Evolutionary conservation across 2,329 filamentous ascomycete species (phyloP), one percentile per base, ranked within the genome.

Genomic region (Scedosporium dehoogii): DNA sequence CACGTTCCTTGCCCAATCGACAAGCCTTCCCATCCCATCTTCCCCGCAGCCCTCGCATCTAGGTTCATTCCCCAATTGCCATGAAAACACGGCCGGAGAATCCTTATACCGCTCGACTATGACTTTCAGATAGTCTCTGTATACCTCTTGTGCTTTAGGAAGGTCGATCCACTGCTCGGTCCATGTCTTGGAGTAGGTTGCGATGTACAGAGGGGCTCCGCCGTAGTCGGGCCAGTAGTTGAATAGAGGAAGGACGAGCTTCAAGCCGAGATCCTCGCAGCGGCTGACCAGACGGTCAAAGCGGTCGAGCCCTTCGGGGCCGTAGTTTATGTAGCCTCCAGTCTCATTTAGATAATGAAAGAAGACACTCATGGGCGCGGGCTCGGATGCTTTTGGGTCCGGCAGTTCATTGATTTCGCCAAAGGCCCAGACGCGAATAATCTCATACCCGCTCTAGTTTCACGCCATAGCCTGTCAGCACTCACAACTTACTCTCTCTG

Each of bases 171-270:
- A 58, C n/a, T 25, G 56, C 27, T 58, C 56, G 63, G 82, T 55
- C 76, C 62, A 70, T 73, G 51, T 55, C 23, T 79, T 80, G 44
- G 81, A 83, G 62, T 82, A 86, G 1, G 79, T 81, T 10, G 71
- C 74, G 55, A 79, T 78, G 67, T 87, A 87, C 1, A 81, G 81
- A 10, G 77, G 75, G 73, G 87, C 86, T 58, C 85, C 85, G 29
- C 84, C 85, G 53, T 87, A 88, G 68, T 89, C 87, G 56, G 76
- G 76, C 85, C 86, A 90, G 73, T 89, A 84, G 73, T 89, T 89
- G 62, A 88, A 83, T 53, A 88, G 80, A 18, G 56, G 56, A n/a
- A 58, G 29, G 29, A 58, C 56, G 16, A 58, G 56, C 21, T 58
- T 58, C 16, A 58, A 12, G n/a, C 56, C 56, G 14, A 58, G 56